Evolutionary conservation across 345 rosid genomes (phyloP).

Genomic region (rapeseed (Brassica napus)): DNA sequence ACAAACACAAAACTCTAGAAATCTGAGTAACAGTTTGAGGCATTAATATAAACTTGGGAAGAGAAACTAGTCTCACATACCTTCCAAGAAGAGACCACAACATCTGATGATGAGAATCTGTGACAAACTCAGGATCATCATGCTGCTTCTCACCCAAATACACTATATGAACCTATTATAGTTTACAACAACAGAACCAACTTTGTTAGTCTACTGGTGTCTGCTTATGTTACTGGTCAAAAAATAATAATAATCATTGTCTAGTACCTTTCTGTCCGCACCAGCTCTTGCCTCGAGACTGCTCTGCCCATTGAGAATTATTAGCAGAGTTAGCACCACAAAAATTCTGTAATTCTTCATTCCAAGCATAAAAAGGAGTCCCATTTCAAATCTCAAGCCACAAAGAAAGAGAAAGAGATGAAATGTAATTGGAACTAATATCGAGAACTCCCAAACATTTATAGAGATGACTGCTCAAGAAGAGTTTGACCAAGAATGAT

Average conservation of each 20-base stretch:
- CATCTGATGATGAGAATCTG: neutral
- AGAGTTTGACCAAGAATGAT: neutral
- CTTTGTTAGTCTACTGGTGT: neutral
- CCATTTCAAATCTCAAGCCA: neutral
- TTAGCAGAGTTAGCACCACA: neutral
- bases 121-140: neutral
- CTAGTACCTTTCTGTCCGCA: neutral
- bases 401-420: neutral
- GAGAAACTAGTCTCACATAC: neutral
- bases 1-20: neutral
- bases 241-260: neutral
- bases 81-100: neutral
- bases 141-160: conserved; percentile 1
- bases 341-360: neutral
- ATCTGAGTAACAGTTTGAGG: neutral
- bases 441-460: neutral
- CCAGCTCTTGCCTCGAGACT: neutral
- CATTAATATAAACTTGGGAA: neutral
- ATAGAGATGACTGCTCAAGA: neutral
- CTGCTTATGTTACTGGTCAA: neutral
- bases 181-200: neutral
- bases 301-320: neutral
- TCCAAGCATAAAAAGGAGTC: neutral
- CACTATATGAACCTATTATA: neutral
- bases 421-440: neutral